phyloP scores from a whole-genome alignment of 23 red algal species.

The Agarophyton chilense region DNA sequence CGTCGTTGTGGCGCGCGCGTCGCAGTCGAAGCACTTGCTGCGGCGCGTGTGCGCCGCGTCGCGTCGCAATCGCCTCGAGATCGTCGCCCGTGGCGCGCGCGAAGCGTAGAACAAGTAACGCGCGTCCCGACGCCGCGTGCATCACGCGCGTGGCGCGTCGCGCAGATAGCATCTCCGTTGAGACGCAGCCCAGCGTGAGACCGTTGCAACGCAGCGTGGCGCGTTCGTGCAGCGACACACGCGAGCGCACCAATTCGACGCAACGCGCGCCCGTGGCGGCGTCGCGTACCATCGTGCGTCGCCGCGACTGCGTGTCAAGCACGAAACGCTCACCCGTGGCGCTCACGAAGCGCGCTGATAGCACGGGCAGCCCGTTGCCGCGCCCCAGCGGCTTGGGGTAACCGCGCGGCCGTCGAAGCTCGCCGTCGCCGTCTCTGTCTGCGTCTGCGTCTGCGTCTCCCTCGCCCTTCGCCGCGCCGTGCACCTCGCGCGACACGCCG shows the following conservation, averaged over 20 bases:
- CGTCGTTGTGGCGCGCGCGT: not conserved
- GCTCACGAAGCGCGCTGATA: not conserved
- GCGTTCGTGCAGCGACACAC: constrained; percentile 4
- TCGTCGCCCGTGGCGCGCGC: no score
- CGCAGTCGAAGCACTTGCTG: not conserved
- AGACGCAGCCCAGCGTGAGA: not conserved
- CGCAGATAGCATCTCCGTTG: not conserved
- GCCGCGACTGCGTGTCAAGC: not conserved
- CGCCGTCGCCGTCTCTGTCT: no score
- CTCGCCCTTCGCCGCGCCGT: not conserved
- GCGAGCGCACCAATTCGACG: not conserved
- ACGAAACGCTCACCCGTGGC: not conserved
- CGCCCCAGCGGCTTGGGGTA: constrained; percentile 47
- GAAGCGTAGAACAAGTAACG: not conserved
- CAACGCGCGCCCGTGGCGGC: not conserved
- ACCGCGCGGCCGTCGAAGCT: constrained; percentile 34
- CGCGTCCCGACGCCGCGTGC: not conserved
- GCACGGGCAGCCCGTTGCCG: constrained; percentile 11
- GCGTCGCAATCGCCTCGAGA: not conserved
- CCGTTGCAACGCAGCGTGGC: constrained; percentile 1
- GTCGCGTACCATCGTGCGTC: not conserved
- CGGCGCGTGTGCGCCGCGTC: not conserved
- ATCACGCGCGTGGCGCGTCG: constrained; percentile 3
- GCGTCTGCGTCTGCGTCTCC: no score
- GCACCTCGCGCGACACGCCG: not conserved